Percentiles rank a stretch among this genome's conserved stretches.
Evolutionary conservation across 2,329 filamentous ascomycete species (phyloP).

Genomic region (Sporothrix luriei): DNA sequence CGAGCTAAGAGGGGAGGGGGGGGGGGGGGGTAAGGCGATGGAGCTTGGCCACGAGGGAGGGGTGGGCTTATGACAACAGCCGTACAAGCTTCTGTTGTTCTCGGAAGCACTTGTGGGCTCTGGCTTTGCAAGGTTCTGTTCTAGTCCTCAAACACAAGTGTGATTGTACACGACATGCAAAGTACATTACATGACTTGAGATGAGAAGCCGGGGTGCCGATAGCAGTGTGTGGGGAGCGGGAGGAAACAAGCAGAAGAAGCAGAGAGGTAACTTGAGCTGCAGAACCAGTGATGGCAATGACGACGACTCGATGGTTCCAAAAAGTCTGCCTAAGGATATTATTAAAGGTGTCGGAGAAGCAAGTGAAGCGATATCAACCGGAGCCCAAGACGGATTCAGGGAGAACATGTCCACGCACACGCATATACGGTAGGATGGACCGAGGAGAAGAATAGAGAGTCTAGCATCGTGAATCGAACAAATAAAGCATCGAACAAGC

Average conservation of each 20-base stretch:
- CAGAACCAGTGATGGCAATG: constrained; percentile 10
- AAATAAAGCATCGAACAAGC: not conserved
- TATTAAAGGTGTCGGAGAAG: constrained; percentile 23
- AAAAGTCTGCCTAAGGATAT: constrained; percentile 34
- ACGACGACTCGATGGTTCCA: constrained; percentile 16
- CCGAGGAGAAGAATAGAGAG: too few species aligned
- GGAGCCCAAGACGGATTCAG: not conserved
- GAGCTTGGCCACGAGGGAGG: constrained; percentile 11
- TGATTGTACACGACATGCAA: not conserved
- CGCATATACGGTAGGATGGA: constrained; percentile 13
- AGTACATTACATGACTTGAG: constrained; percentile 8
- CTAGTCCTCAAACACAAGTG: not conserved
- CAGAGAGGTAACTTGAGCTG: constrained; percentile 14
- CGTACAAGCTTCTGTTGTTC: constrained; percentile 1
- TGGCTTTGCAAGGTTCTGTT: not conserved
- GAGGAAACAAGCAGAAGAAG: not conserved
- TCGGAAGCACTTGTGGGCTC: not conserved
- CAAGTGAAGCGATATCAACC: not conserved
- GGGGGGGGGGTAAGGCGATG: constrained; percentile 1
- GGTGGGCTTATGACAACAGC: constrained; percentile 14
- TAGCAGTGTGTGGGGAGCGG: not conserved
- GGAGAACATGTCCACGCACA: too few species aligned
- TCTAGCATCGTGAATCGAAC: not conserved
- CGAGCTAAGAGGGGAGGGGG: not conserved
- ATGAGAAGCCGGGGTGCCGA: constrained; percentile 15